A percentile compares a stretch with the other conserved stretches of the same genome.
phyloP scores from a whole-genome alignment of 768 basidiomycete genomes.

The Serendipita sp. region DNA sequence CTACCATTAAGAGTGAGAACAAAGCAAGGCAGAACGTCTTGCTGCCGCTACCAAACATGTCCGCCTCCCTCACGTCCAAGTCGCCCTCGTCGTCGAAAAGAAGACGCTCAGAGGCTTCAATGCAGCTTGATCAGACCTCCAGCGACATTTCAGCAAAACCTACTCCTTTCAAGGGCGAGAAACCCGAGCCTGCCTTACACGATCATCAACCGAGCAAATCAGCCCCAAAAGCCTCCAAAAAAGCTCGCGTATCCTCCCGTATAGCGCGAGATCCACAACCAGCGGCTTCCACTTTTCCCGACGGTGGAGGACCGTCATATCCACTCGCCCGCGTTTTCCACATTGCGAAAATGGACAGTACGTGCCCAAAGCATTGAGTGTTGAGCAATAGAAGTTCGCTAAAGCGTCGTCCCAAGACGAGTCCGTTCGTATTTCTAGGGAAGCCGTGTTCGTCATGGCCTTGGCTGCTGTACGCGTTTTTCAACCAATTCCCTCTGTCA shows the following conservation, averaged over 20 bases:
- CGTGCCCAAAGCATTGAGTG: background rate
- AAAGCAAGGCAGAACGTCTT: too few species aligned
- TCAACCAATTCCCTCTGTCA: background rate
- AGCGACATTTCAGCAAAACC: too few species aligned
- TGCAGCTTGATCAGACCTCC: too few species aligned
- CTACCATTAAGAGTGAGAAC: too few species aligned
- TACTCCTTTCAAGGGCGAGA: too few species aligned
- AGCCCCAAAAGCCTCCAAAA: slow-evolving; percentile 1
- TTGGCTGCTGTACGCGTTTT: slow-evolving; percentile 6
- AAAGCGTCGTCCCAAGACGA: background rate
- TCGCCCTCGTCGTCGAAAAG: too few species aligned
- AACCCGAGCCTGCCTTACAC: background rate
- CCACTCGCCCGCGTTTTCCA: background rate
- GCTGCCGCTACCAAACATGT: too few species aligned
- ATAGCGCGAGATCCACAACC: background rate
- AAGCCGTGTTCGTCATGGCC: background rate
- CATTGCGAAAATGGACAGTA: slow-evolving; percentile 3
- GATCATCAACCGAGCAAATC: background rate
- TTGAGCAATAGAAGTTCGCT: background rate
- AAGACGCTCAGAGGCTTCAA: too few species aligned
- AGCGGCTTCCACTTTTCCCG: background rate
- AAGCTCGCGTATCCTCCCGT: background rate
- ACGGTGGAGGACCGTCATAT: background rate
- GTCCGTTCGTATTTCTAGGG: background rate
- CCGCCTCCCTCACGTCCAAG: too few species aligned